phyloP scores from a whole-genome alignment of 2,329 filamentous ascomycete genomes.

The Dothideomycetes sp. region DNA sequence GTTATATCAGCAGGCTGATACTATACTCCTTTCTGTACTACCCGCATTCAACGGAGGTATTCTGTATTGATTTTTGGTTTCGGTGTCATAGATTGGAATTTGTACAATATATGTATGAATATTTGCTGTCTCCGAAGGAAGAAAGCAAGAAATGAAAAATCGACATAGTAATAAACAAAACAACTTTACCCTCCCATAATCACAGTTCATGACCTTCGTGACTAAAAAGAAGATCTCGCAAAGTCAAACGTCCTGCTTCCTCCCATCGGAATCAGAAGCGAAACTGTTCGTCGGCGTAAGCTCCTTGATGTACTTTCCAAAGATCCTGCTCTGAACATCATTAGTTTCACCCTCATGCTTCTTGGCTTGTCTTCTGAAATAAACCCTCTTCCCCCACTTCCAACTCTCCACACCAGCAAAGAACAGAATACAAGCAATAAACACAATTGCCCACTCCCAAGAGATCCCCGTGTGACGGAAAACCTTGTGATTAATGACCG shows the following conservation, averaged over 20 bases:
- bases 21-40: too few species aligned
- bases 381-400: constrained; percentile 58
- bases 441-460: constrained; percentile 63
- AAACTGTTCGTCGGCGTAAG: constrained; percentile 5
- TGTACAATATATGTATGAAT: too few species aligned
- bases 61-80: too few species aligned
- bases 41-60: too few species aligned
- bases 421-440: constrained; percentile 53
- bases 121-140: constrained; percentile 2
- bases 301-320: constrained; percentile 14
- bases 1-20: too few species aligned
- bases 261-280: not conserved
- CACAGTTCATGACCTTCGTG: not conserved
- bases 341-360: constrained; percentile 8
- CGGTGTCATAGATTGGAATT: too few species aligned
- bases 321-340: constrained; percentile 16
- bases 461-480: constrained; percentile 58
- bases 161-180: constrained; percentile 1
- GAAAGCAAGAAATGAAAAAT: not conserved
- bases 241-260: constrained; percentile 1
- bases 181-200: not conserved
- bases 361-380: constrained; percentile 31
- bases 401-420: constrained; percentile 55
- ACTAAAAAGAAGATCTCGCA: not conserved
- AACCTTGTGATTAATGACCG: constrained; percentile 54